Conservation (phyloP, 2,329 filamentous ascomycete genomes). For the Didymella pomorum region DNA sequence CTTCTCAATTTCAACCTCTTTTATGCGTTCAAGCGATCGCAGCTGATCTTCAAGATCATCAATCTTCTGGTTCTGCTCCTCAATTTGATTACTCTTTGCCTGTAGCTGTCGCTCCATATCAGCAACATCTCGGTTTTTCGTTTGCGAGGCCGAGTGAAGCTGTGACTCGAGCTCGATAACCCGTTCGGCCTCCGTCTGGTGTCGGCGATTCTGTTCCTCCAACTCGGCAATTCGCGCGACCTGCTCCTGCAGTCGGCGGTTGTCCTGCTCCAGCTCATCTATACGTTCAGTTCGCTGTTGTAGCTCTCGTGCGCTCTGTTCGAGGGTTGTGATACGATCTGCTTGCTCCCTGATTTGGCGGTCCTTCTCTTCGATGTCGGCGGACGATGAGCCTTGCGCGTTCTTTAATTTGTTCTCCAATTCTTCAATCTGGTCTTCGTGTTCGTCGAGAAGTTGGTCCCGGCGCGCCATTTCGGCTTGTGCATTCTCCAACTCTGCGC, state of each 20-base stretch:
- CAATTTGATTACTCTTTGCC: constrained; percentile 43
- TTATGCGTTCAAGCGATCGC: constrained; percentile 38
- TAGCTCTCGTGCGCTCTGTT: constrained; percentile 15
- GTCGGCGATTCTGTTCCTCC: constrained; percentile 35
- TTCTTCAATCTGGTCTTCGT: constrained; percentile 49
- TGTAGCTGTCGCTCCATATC: constrained; percentile 43
- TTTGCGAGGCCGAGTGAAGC: constrained; percentile 36
- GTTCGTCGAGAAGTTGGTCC: constrained; percentile 48
- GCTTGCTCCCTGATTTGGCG: constrained; percentile 40
- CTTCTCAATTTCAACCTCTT: constrained; percentile 54
- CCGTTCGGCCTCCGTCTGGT: constrained; percentile 28
- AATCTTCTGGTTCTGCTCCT: constrained; percentile 45
- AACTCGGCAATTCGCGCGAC: constrained; percentile 39
- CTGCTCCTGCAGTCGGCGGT: constrained; percentile 40
- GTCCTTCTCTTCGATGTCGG: constrained; percentile 43
- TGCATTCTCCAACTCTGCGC: constrained; percentile 45
- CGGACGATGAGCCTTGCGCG: constrained; percentile 41
- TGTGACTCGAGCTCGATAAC: constrained; percentile 29
- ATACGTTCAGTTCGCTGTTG: constrained; percentile 15
- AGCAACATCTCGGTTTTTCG: constrained; percentile 30
- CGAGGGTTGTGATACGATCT: constrained; percentile 39
- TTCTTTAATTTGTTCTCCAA: constrained; percentile 43
- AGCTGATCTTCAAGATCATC: constrained; percentile 46
- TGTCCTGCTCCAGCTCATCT: constrained; percentile 42
- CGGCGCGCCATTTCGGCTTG: constrained; percentile 46